Base-by-base conservation (phyloP, 2,329 filamentous ascomycete species). In the Akanthomyces dipterigenus region DNA sequence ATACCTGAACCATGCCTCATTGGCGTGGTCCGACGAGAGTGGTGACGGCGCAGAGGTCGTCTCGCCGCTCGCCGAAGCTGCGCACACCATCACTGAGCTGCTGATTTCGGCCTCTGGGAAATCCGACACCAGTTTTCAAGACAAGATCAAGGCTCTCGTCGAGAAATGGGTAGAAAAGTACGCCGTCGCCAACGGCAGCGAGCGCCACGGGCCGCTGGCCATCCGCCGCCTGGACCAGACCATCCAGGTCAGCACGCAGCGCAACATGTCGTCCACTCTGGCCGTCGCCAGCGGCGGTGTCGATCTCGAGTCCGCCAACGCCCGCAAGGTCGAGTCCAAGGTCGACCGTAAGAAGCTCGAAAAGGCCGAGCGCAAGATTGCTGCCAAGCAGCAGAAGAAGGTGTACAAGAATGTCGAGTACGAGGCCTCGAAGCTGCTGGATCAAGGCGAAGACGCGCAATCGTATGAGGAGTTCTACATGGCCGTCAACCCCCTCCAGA, bases 401-500 rank as follows among this genome's bases (percentile, higher is more conserved):
- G 86, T 88, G 40, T 97, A 95, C 88, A 98, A 98, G 83, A 96
- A 89, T 61, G 95, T 99, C 68, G 91, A 97, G 76, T 99, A 99
- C 74, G 95, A 99, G 78, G 90, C 95, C 0, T 98, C 95, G 14
- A 88, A 87, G 67, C 81, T 99, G 67, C 86, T 99, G 66, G 88
- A 96, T 71, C 85, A 91, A 75, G 83, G 91, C 4, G 89, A 93
- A 69, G 85, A 88, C 69, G 81, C 93, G 14, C 88, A 96, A 80
- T 96, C 91, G 45, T 99, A 99, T 73, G 95, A 99, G 77, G 95
- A 99, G 74, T 98, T 99, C 78, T 99, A 96, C 84, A 98, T 99
- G 95, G 89, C 91, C 59, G 95, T 99, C 80, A 99, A 99, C 75
- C 95, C 95, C 64, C 83, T 99, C 65, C 93, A 98, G 73, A 71